Evolutionary conservation across 108 stramenopile species (phyloP), one percentile per base, ranked within the genome.

Genomic region (Discostella pseudostelligera): DNA sequence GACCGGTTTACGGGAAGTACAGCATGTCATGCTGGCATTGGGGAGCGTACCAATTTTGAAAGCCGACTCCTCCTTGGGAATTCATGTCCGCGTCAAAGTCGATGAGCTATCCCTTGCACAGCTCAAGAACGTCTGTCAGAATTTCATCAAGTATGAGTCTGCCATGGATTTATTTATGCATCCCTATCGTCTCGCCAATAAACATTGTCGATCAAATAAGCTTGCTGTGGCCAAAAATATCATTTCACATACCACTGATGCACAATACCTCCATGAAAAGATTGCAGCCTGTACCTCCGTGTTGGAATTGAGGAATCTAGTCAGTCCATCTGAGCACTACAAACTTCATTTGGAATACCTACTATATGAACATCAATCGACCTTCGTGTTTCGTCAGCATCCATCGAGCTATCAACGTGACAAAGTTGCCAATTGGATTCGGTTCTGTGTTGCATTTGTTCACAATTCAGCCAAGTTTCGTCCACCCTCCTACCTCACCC

Each of bases 301-400:
- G 13, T 14, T 10, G n/a, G 29, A 64, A 32, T 60, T 83, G 32
- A 63, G 53, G 0, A 12, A 57, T 48, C 10, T 75, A 7, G 76
- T 83, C 82, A 83, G 76, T 53, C 68, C 60, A 3, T 28, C 16
- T n/a, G 61, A 78, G 21, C 81, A 83, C 56, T 83, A 79, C 79
- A 87, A 83, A 45, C 57, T 87, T 24, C 83, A 87, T 50, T 40
- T 87, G 48, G 56, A 74, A 39, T 76, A 76, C 49, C 62, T 83
- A 12, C 22, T 51, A n/a, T 61, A 54, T 2, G 65, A 73, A 16
- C 64, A 81, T 4, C 82, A 80, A 48, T 78, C 78, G n/a, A 87
- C 85, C 17, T 54, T 87, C 28, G 83, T 83, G 56, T 87, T 87
- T 71, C 72, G 83, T 47, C 85, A 87, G 48, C 85, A 87, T 54